Evolutionary conservation across 768 basidiomycete genomes (phyloP).

Genomic region (Leucosporidium yakuticum): DNA sequence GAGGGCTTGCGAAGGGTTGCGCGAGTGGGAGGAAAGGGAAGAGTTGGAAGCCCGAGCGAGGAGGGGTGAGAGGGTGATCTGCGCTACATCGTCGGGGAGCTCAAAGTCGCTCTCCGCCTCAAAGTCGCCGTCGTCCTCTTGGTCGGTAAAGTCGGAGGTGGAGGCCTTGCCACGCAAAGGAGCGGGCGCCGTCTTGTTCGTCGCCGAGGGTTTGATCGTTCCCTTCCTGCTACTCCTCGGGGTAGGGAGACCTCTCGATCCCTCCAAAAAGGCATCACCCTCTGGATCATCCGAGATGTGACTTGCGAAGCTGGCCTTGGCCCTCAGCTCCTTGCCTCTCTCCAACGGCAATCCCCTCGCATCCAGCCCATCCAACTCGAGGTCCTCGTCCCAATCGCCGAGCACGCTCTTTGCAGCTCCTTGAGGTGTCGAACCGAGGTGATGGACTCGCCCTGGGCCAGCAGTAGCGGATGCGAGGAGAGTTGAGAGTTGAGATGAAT

Average conservation of each 20-base stretch:
- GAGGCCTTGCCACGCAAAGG: background rate
- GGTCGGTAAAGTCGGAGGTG: background rate
- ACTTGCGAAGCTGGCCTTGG: constrained; percentile 29
- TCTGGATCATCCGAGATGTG: constrained; percentile 23
- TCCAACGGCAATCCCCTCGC: background rate
- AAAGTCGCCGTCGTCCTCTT: background rate
- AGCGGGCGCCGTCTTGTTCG: background rate
- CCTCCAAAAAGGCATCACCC: constrained; percentile 2
- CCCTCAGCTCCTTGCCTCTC: background rate
- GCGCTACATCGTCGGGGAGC: constrained; percentile 10
- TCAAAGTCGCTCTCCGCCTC: constrained; percentile 28
- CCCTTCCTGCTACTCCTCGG: background rate
- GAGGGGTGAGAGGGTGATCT: constrained; percentile 12
- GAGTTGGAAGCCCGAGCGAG: background rate
- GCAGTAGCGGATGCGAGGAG: constrained; percentile 6
- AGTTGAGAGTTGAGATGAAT: constrained; percentile 13
- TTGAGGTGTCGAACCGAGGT: constrained; percentile 20
- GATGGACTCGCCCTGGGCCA: constrained; percentile 6
- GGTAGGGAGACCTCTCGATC: background rate
- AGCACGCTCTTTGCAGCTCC: constrained; percentile 9
- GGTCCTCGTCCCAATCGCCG: constrained; percentile 34
- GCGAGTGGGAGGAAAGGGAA: background rate
- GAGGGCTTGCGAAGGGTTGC: background rate
- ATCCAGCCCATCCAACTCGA: constrained; percentile 16
- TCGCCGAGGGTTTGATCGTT: background rate